These are phyloP conservation scores for Fusarium tupiense DNA, from an alignment of 2,329 filamentous ascomycete species.

Conservation along the genomic window DNA sequence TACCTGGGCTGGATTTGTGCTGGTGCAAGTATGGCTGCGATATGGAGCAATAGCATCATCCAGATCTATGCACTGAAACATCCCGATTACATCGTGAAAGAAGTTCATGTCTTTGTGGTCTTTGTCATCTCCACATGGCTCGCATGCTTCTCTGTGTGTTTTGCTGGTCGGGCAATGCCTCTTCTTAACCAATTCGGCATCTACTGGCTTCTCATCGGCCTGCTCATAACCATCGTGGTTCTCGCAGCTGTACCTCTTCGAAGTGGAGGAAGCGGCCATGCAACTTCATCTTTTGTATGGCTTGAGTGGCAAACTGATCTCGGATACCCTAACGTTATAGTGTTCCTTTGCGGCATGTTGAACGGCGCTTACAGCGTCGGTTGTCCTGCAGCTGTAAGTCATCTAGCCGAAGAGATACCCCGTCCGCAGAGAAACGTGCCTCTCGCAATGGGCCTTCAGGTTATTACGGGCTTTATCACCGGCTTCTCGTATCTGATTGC, in stretches of 20 bases:
- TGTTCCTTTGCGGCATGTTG: background rate
- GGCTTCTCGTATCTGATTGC: background rate
- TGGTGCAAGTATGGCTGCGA: background rate
- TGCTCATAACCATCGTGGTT: background rate
- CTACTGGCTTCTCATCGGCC: background rate
- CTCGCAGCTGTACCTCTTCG: background rate
- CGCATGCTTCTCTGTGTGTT: background rate
- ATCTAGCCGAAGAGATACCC: background rate
- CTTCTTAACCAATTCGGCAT: background rate
- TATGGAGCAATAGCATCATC: background rate
- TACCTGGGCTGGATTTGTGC: background rate
- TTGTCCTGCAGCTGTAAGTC: background rate
- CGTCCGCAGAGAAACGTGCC: background rate
- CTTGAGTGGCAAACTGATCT: background rate
- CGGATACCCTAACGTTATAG: background rate
- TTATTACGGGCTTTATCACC: background rate
- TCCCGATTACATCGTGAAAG: background rate
- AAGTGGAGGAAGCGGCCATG: background rate
- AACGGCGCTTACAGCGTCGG: background rate
- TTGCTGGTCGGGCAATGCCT: background rate
- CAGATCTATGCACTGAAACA: background rate
- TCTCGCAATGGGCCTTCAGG: background rate
- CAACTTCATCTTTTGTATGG: background rate
- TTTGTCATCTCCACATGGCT: background rate
- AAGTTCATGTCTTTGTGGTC: background rate